phyloP scores from a whole-genome alignment of 1,139 yeast species.

The Suhomyces guaymorum region DNA sequence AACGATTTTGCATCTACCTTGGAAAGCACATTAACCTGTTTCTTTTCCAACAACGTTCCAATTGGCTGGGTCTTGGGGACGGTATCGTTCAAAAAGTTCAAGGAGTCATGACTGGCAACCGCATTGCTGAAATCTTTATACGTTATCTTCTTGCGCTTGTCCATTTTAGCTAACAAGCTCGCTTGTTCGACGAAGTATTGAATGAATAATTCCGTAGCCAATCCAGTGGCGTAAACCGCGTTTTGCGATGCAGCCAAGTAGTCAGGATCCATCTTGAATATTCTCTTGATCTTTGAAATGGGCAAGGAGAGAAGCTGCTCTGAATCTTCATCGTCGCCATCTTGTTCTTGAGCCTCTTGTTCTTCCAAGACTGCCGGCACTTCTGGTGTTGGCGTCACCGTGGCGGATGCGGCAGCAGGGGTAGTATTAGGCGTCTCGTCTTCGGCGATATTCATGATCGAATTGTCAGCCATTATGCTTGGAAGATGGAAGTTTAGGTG shows the following conservation, averaged over 20 bases:
- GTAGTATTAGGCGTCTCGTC: slow-evolving; percentile 13
- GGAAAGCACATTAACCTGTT: slow-evolving; percentile 38
- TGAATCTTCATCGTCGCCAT: slow-evolving; percentile 21
- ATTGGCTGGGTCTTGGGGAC: slow-evolving; percentile 64
- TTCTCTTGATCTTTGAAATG: slow-evolving; percentile 75
- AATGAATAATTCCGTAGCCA: slow-evolving; percentile 84
- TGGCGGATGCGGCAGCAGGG: slow-evolving; percentile 10
- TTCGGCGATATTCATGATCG: slow-evolving; percentile 3
- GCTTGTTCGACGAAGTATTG: slow-evolving; percentile 84
- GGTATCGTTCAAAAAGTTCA: slow-evolving; percentile 67
- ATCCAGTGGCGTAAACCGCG: slow-evolving; percentile 81
- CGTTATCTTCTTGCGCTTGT: slow-evolving; percentile 66
- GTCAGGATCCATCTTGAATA: slow-evolving; percentile 85
- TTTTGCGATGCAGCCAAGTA: slow-evolving; percentile 72
- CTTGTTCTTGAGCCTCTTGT: slow-evolving; percentile 6
- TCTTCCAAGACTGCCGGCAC: slow-evolving; percentile 4
- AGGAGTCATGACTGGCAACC: slow-evolving; percentile 64
- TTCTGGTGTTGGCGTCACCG: slow-evolving; percentile 13
- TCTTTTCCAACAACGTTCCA: slow-evolving; percentile 50
- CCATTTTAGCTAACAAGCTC: slow-evolving; percentile 63
- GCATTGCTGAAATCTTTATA: slow-evolving; percentile 79
- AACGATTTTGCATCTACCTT: slow-evolving; percentile 9
- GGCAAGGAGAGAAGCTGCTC: slow-evolving; percentile 52
- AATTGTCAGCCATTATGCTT: slow-evolving; percentile 1
- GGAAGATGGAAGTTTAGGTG: slow-evolving; percentile 4